Evolutionary conservation across 192 early-diverging fungal genomes (phyloP), one percentile per base, ranked within the genome.

Genomic region (Irineochytrium annulatum): DNA sequence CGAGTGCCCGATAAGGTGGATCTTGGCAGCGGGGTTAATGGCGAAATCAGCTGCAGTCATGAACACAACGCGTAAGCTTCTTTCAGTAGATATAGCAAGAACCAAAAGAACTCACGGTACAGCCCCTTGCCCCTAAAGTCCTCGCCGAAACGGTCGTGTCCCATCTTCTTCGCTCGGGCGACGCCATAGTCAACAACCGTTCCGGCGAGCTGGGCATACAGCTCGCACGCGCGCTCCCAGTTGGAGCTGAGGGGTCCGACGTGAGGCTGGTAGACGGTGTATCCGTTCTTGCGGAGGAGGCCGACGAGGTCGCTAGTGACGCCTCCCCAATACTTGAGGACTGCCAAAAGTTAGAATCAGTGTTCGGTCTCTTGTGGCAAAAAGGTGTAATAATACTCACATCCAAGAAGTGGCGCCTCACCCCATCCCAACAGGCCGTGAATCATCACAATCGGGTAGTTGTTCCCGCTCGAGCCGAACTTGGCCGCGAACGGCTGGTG

Each of bases 151-250:
- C 64, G 55, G 8, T 8, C 33, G 35, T 66, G 64, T 11, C 57
- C 57, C 45, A 66, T 60, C 1, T 28, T 39, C 14, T 0, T 41
- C 30, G 57, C 46, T 5, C 64, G 56, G 0, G 44, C 64, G 3
- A 60, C 17, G 29, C 64, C 64, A 32, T 66, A 66, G 48, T 66
- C 64, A 0, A 57, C 57, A 17, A 35, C 14, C 1, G 46, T 19
- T 24, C 64, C 64, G 31, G 57, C 41, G 20, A 66, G 19, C 31
- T 66, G 64, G 44, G 64, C 64, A 54, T 49, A 66, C 4, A 57
- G 43, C 30, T 66, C 64, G 46, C 64, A 66, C 1, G 64, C 64
- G 64, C 64, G 64, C 33, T 60, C 58, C 64, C 64, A 66, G 48
- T 62, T 62, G 31, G 57, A 62, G 6, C 57, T 60, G 13, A 60